Percentiles rank a stretch among this genome's conserved stretches.
Evolutionary conservation across 805 yeast species (phyloP).

Genomic region (Yarrowia yakushimensis): DNA sequence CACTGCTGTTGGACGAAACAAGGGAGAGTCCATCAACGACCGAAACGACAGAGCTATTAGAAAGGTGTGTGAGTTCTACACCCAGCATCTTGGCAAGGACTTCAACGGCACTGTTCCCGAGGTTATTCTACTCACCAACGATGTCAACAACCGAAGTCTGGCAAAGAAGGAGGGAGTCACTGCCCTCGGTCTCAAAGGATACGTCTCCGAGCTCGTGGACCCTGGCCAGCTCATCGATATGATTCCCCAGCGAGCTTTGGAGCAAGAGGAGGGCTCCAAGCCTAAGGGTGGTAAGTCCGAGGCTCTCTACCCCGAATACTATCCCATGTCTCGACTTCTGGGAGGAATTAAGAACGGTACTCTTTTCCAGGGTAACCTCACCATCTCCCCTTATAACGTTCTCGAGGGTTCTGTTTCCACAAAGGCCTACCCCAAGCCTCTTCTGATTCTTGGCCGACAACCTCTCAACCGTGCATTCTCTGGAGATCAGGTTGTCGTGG

Average conservation of each 20-base stretch:
- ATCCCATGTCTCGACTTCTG: slow-evolving; percentile 73
- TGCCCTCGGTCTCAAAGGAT: slow-evolving; percentile 62
- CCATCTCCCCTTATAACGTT: slow-evolving; percentile 79
- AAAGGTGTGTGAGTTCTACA: slow-evolving; percentile 67
- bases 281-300: slow-evolving; percentile 42
- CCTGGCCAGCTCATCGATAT: slow-evolving; percentile 72
- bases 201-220: slow-evolving; percentile 66
- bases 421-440: slow-evolving; percentile 71
- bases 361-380: slow-evolving; percentile 77
- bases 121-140: slow-evolving; percentile 62
- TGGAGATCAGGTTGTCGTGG: slow-evolving; percentile 89
- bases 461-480: slow-evolving; percentile 86
- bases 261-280: slow-evolving; percentile 30
- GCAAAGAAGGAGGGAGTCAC: slow-evolving; percentile 53
- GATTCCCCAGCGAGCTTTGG: slow-evolving; percentile 49
- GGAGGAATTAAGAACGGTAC: slow-evolving; percentile 90
- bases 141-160: slow-evolving; percentile 57
- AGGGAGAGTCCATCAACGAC: slow-evolving; percentile 76
- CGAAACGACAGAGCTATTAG: slow-evolving; percentile 90
- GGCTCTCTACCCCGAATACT: slow-evolving; percentile 69
- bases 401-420: slow-evolving; percentile 80
- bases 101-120: slow-evolving; percentile 32
- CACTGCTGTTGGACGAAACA: slow-evolving; percentile 61
- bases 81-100: slow-evolving; percentile 51
- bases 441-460: slow-evolving; percentile 76